These are phyloP conservation scores for Grosmannia clavigera DNA, from an alignment of 2,329 filamentous ascomycete genomes.

Conservation along the genomic window DNA sequence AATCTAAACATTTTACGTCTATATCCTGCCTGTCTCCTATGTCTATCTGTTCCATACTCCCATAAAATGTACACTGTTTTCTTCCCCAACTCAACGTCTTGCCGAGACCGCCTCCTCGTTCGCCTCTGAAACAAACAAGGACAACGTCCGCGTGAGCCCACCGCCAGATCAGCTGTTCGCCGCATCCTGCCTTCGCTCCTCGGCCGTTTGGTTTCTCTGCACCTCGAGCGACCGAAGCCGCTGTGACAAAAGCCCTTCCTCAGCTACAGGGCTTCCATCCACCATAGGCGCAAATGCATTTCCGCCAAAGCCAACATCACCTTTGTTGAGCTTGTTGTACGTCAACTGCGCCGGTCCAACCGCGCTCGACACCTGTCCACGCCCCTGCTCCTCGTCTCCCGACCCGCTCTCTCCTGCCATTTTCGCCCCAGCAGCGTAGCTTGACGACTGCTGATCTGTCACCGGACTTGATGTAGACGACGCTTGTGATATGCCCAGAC, in stretches of 20 bases:
- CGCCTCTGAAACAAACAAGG: background rate
- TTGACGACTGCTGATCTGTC: background rate
- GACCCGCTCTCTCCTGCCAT: background rate
- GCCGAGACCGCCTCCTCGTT: background rate
- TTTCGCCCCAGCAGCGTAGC: background rate
- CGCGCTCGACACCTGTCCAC: background rate
- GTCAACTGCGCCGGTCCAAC: constrained; percentile 11
- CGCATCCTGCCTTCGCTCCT: background rate
- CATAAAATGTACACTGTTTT: background rate
- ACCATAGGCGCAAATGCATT: constrained; percentile 29
- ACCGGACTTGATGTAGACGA: background rate
- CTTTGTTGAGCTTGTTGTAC: constrained; percentile 59
- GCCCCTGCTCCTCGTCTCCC: background rate
- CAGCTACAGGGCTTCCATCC: constrained; percentile 24
- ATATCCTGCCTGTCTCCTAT: background rate
- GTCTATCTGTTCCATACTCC: background rate
- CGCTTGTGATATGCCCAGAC: constrained; percentile 22
- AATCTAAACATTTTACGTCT: background rate
- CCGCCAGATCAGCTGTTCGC: background rate
- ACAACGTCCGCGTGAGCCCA: background rate
- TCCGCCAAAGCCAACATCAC: constrained; percentile 50
- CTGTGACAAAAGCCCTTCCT: constrained; percentile 59
- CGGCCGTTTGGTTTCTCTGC: constrained; percentile 13
- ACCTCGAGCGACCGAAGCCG: constrained; percentile 52
- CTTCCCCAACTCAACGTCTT: background rate